Evolutionary conservation across 2,329 filamentous ascomycete species (phyloP), one percentile per base, ranked within the genome.

Genomic region (Zymoseptoria passerinii): DNA sequence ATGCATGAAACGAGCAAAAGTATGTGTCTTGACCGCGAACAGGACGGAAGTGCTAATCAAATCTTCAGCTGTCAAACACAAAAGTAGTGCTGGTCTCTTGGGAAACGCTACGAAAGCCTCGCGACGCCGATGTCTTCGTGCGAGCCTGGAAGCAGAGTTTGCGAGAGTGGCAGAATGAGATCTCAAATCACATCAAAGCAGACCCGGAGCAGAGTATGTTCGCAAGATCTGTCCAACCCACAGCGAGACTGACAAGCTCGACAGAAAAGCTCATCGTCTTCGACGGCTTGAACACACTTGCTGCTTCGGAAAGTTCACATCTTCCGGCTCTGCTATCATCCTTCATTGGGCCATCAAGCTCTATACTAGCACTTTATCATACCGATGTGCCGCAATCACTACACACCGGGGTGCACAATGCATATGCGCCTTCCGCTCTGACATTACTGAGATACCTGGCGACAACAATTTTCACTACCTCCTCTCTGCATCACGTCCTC

Each of bases 281-380:
- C 66, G 92, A 96, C 77, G 85, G 84, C 2, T 81, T 96, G 13
- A 87, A 92, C 69, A 79, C 83, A 3, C 79, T 95, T 74, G 80
- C 35, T 74, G 80, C 27, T 69, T 76, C 2, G 74, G 79, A 61
- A 77, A 81, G 82, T 1, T 78, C 84, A 40, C 79, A 81, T 61
- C 78, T 90, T 8, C 82, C 84, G 13, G 71, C 84, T 91, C 57
- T 89, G 70, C 84, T 94, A 54, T 88, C 85, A 23, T 83, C 82
- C 58, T 79, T 86, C 58, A 82, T 90, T 65, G 79, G 81, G 2
- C 87, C 89, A 1, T 71, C 77, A 28, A 82, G 86, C 40, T 91
- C 89, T 5, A 80, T 96, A 49, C 77, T 96, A 6, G 86, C 85
- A 50, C 83, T 88, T 59, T 95, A 95, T 73, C 94, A 97, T 76